Percentiles rank a stretch among this genome's conserved stretches.
Conservation (phyloP, 2,329 filamentous ascomycete genomes). For the Trichophyton benhamiae region DNA sequence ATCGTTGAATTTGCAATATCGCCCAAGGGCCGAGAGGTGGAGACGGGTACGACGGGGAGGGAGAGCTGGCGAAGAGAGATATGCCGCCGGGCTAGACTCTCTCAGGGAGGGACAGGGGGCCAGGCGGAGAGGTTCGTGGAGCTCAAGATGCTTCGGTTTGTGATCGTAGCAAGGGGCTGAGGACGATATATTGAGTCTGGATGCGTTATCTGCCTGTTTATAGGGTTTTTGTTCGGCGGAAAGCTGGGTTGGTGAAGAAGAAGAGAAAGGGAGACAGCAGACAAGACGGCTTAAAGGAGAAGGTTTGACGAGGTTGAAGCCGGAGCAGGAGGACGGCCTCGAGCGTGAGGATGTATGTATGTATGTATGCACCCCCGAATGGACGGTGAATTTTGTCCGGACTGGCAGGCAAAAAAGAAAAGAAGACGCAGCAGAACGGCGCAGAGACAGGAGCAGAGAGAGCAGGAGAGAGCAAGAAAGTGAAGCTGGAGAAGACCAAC, state of each 20-base stretch:
- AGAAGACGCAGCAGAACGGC: background rate
- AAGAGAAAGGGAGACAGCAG: background rate
- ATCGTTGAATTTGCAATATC: background rate
- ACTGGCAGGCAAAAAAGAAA: background rate
- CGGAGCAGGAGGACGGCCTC: background rate
- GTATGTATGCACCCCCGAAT: too few species aligned
- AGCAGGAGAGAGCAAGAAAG: background rate
- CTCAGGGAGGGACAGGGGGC: background rate
- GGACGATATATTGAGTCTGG: background rate
- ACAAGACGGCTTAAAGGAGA: background rate
- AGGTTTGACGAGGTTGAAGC: constrained; percentile 1
- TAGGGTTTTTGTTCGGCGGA: background rate
- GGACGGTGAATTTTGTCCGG: background rate
- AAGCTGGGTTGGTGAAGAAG: background rate
- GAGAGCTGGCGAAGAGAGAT: background rate
- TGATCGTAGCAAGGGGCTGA: background rate
- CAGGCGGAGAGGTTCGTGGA: background rate
- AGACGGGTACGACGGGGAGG: background rate
- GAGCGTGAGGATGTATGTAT: background rate
- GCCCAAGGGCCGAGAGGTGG: constrained; percentile 1
- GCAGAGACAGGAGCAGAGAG: background rate
- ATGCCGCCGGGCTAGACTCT: background rate
- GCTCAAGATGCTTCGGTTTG: background rate
- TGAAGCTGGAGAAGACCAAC: too few species aligned
- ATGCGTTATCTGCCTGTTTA: background rate